A percentile compares a stretch with the other conserved stretches of the same genome.
Conservation (phyloP, 202 grass and related monocot genomes). For the Schoenoplectus triqueter region DNA sequence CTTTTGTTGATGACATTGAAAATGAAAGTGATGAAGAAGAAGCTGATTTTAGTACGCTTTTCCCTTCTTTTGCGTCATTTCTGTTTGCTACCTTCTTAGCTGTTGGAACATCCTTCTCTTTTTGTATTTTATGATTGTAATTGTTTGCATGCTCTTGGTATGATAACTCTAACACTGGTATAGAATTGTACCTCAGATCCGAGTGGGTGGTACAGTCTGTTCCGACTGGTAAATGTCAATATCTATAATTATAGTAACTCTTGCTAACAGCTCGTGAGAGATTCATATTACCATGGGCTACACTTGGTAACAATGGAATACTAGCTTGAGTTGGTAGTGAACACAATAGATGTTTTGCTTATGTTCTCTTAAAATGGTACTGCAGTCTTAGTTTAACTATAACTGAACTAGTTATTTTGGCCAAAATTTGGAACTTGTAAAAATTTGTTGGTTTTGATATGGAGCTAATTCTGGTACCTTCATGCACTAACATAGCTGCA, state of each 20-base stretch:
- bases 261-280: slow-evolving; percentile 8
- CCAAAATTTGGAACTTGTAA: not conserved
- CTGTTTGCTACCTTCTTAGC: not conserved
- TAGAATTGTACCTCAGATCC: not conserved
- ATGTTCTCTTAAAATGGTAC: not conserved
- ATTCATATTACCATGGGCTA: not conserved
- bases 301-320: not conserved
- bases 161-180: not conserved
- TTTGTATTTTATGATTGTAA: not conserved
- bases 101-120: too few species aligned
- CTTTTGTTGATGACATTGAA: slow-evolving; percentile 80
- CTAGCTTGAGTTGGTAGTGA: not conserved
- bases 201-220: not conserved
- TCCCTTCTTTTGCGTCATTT: slow-evolving; percentile 29
- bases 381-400: not conserved
- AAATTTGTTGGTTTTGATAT: not conserved
- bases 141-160: slow-evolving; percentile 11
- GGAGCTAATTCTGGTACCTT: not conserved
- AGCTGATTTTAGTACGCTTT: slow-evolving; percentile 62
- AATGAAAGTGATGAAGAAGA: slow-evolving; percentile 92
- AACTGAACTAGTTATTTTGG: not conserved
- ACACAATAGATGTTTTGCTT: not conserved
- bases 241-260: not conserved
- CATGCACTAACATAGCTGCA: not conserved
- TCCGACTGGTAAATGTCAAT: not conserved